Conservation (phyloP, 768 basidiomycete genomes). For the Exsudoporus frostii region DNA sequence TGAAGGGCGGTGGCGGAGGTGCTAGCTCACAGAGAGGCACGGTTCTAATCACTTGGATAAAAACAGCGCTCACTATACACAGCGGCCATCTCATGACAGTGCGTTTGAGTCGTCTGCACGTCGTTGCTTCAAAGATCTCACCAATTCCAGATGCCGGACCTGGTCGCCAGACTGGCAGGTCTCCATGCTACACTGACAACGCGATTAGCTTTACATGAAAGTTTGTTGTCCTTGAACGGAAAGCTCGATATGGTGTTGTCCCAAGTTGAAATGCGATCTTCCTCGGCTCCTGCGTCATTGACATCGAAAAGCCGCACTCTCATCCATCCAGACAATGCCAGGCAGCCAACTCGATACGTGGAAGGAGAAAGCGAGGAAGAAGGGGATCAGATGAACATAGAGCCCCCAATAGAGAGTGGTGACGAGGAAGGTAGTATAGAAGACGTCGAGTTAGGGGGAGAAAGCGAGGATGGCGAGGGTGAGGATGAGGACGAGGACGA, state of each 20-base stretch:
- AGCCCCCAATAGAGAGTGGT: conserved; percentile 58
- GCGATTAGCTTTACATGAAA: conserved; percentile 79
- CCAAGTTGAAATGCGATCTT: conserved; percentile 86
- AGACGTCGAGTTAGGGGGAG: conserved; percentile 70
- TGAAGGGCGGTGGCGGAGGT: conserved; percentile 76
- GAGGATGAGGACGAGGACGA: conserved; percentile 42
- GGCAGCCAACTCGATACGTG: conserved; percentile 54
- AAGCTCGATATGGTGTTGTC: conserved; percentile 91
- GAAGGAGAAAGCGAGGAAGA: conserved; percentile 81
- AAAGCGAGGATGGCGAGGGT: conserved; percentile 53
- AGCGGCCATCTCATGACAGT: conserved; percentile 94
- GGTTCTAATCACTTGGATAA: conserved; percentile 72
- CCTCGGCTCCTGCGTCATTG: conserved; percentile 59
- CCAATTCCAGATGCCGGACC: conserved; percentile 74
- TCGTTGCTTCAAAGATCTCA: conserved; percentile 7
- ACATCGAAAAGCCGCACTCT: conserved; percentile 40
- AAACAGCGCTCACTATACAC: conserved; percentile 79
- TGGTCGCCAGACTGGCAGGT: conserved; percentile 81
- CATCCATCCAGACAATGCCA: conserved; percentile 33
- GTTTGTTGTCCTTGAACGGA: conserved; percentile 80
- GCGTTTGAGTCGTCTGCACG: conserved; percentile 32
- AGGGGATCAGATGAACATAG: conserved; percentile 55
- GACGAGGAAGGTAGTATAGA: conserved; percentile 76
- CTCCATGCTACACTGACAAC: conserved; percentile 79
- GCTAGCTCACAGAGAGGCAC: conserved; percentile 76